These are phyloP conservation scores for Oidiodendron maius DNA, from an alignment of 495 filamentous ascomycete species.

Conservation along the genomic window DNA sequence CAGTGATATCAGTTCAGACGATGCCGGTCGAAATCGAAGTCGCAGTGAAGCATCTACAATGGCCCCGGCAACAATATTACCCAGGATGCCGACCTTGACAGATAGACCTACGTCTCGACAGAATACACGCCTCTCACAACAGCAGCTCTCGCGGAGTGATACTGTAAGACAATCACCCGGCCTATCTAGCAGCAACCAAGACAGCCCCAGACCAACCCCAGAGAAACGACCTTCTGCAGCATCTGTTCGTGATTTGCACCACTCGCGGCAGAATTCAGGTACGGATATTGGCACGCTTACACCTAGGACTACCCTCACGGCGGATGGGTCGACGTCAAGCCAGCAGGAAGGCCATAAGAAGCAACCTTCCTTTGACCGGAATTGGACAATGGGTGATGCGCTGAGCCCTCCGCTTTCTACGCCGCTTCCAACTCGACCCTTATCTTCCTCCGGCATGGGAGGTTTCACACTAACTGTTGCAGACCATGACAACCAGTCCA, in stretches of 20 bases:
- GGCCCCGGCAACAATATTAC: slow-evolving; percentile 44
- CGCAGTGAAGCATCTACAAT: slow-evolving; percentile 31
- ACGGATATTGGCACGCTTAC: slow-evolving; percentile 59
- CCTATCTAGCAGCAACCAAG: slow-evolving; percentile 10
- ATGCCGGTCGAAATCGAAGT: slow-evolving; percentile 25
- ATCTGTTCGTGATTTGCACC: slow-evolving; percentile 75
- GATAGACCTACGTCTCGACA: slow-evolving; percentile 30
- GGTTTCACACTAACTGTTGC: slow-evolving; percentile 15
- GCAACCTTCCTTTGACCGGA: slow-evolving; percentile 80
- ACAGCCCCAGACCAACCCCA: slow-evolving; percentile 2
- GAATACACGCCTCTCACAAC: slow-evolving; percentile 14
- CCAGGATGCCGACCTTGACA: slow-evolving; percentile 53
- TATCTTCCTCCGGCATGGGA: slow-evolving; percentile 42
- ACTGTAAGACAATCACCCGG: slow-evolving; percentile 8
- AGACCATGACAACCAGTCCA: slow-evolving; percentile 25
- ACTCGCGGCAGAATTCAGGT: slow-evolving; percentile 81
- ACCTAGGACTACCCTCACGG: slow-evolving; percentile 29
- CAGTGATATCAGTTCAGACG: slow-evolving; percentile 47
- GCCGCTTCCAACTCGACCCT: slow-evolving; percentile 23
- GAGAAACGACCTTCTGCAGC: slow-evolving; percentile 58
- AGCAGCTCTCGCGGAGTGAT: slow-evolving; percentile 10
- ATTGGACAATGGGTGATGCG: slow-evolving; percentile 73
- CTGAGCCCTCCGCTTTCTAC: slow-evolving; percentile 14
- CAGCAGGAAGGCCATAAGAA: slow-evolving; percentile 50
- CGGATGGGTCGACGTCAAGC: slow-evolving; percentile 18